Base-by-base conservation (phyloP, 176 grass and related monocot species). In the Poa annua region DNA sequence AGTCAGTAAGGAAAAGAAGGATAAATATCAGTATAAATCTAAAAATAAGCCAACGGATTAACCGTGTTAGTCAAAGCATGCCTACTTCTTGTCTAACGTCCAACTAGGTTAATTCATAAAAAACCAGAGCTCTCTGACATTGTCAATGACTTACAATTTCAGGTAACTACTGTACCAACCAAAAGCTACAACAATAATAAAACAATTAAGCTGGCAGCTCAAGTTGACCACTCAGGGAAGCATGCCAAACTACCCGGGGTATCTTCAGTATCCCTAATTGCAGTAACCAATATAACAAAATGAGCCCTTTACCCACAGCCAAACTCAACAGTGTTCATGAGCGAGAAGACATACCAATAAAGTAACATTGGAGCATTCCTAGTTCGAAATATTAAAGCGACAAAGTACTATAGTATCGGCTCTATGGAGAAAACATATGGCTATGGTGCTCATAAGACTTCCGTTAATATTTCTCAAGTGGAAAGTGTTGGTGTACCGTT, bases 281-380 rank as follows among this genome's bases (percentile, higher is more conserved):
- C 36, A 75, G 32, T 63, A 25, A 66, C 20, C 25, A 75, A 41
- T 64, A 45, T 77, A 49, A 75, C 36, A 80, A 83, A 56, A 48
- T 24, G 45, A 20, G 48, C 32, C 20, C 52, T 24, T 57, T 22
- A 76, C 20, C 74, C 24, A 77, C 20, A 59, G 75, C n/a, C 55
- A 0, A 61, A 29, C 54, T 78, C 69, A 19, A 50, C n/a, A 55
- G 34, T 1, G 32, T 70, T 69, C 68, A 76, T 52, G 41, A 45
- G 72, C 50, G 33, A 36, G 26, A 80, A 20, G 10, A 59, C 11
- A 19, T 59, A 55, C 9, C 17, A 38, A 63, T 38, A 66, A 42
- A 63, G 57, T 55, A 80, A 55, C 14, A 44, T 2, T 26, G 66
- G 21, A 73, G 20, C 67, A 47, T 82, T 21, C n/a, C 10, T 77